phyloP scores from a whole-genome alignment of 2,329 filamentous ascomycete genomes.

The Ciborinia camelliae region DNA sequence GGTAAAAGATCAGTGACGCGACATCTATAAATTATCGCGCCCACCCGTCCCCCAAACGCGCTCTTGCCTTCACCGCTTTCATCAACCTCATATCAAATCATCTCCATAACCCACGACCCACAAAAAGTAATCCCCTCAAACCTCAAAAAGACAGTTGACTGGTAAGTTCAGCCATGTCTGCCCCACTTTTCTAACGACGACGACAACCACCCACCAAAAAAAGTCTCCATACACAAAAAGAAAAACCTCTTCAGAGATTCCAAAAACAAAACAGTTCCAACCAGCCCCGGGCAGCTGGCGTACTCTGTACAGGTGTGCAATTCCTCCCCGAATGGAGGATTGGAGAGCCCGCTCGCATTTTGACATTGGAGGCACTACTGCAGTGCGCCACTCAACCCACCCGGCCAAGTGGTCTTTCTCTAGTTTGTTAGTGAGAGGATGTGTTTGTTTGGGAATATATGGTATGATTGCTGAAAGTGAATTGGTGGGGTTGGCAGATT shows the following conservation, averaged over 20 bases:
- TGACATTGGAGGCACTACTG: conserved; percentile 2
- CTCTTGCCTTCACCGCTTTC: background rate
- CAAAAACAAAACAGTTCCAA: background rate
- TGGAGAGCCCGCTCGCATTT: background rate
- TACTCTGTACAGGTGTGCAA: background rate
- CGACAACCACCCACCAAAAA: background rate
- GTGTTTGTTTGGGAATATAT: background rate
- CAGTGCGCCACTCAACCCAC: background rate
- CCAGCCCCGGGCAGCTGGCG: background rate
- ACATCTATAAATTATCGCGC: background rate
- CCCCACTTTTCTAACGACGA: background rate
- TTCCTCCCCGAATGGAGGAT: background rate
- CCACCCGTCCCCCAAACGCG: too few species aligned
- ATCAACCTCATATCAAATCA: background rate
- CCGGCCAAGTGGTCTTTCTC: background rate
- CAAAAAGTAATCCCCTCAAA: background rate
- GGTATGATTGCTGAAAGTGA: background rate
- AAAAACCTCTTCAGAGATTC: background rate
- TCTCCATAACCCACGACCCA: too few species aligned
- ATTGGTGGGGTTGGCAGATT: background rate
- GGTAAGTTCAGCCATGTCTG: too few species aligned
- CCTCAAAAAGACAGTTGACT: background rate
- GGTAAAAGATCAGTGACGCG: background rate
- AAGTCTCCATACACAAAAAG: too few species aligned
- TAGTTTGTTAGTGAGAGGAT: background rate